Percentiles rank a stretch among this genome's conserved stretches.
Conservation (phyloP, 495 filamentous ascomycete species). For the Cercophora samala region DNA sequence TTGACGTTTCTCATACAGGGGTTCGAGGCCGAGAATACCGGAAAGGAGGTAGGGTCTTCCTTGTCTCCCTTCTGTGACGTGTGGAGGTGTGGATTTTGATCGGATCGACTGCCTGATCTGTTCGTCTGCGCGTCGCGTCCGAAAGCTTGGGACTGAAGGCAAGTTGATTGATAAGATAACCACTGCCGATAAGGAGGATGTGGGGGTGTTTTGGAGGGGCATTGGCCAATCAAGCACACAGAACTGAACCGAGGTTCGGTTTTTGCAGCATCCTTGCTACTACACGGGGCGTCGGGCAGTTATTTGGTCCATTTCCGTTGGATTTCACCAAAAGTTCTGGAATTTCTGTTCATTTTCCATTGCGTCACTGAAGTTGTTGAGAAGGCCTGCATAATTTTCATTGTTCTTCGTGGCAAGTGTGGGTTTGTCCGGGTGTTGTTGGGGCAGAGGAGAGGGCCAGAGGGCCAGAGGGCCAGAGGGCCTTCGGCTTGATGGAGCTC, state of each 20-base stretch:
- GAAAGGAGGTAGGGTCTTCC: not conserved
- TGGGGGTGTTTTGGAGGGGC: not conserved
- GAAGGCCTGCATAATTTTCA: not conserved
- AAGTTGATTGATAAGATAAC: not conserved
- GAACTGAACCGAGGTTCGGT: not conserved
- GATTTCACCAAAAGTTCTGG: not conserved
- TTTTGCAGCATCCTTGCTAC: not conserved
- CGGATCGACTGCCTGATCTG: not conserved
- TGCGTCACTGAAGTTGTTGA: not conserved
- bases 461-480: too few species aligned
- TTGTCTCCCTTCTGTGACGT: not conserved
- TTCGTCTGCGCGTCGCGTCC: not conserved
- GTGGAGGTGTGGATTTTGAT: not conserved
- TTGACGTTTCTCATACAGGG: not conserved
- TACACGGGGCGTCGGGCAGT: not conserved
- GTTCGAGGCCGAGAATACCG: not conserved
- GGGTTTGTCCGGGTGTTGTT: not conserved
- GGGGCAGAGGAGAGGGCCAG: not conserved
- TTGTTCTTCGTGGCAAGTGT: not conserved
- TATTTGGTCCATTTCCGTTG: not conserved
- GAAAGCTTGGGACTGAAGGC: not conserved
- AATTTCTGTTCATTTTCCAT: not conserved
- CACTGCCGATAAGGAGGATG: not conserved
- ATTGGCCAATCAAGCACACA: not conserved
- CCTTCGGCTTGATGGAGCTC: not conserved